Conservation (phyloP, 2,329 filamentous ascomycete species). For the Knoxdaviesia proteae region DNA sequence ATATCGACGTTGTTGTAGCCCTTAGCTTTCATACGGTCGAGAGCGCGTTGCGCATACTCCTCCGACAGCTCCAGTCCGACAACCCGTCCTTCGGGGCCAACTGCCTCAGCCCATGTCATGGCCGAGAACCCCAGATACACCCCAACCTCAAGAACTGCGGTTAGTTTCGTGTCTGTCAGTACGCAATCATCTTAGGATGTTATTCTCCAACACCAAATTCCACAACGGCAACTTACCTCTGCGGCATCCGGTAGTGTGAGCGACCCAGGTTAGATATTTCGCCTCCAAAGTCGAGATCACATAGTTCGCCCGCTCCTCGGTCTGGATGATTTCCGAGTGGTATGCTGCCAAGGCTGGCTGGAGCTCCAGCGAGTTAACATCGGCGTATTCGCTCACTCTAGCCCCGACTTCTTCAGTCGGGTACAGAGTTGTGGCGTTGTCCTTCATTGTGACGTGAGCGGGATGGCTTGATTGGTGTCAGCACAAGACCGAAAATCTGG, state of each 20-base stretch:
- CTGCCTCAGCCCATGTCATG: constrained; percentile 8
- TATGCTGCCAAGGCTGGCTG: neutral
- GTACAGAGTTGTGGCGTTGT: constrained; percentile 3
- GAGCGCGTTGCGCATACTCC: neutral
- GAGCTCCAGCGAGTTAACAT: constrained; percentile 2
- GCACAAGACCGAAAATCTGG: no score
- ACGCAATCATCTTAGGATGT: neutral
- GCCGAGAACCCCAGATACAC: constrained; percentile 10
- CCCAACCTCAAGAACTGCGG: constrained; percentile 12
- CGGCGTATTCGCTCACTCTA: constrained; percentile 4
- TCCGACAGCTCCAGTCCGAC: constrained; percentile 3
- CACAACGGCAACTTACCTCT: constrained; percentile 1
- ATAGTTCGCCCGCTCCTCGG: constrained; percentile 1
- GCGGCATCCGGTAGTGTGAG: constrained; percentile 1
- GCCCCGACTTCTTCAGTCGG: constrained; percentile 3
- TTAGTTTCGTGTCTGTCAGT: neutral
- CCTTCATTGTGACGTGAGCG: constrained; percentile 1
- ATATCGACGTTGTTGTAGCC: constrained; percentile 2
- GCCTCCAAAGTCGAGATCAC: constrained; percentile 5
- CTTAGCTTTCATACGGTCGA: neutral
- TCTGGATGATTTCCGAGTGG: constrained; percentile 3
- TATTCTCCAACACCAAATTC: no score
- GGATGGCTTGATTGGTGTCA: no score
- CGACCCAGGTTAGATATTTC: constrained; percentile 3
- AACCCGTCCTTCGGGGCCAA: constrained; percentile 9